Evolutionary conservation across 108 stramenopile species (phyloP).

Genomic region (Skeletonema costatum): DNA sequence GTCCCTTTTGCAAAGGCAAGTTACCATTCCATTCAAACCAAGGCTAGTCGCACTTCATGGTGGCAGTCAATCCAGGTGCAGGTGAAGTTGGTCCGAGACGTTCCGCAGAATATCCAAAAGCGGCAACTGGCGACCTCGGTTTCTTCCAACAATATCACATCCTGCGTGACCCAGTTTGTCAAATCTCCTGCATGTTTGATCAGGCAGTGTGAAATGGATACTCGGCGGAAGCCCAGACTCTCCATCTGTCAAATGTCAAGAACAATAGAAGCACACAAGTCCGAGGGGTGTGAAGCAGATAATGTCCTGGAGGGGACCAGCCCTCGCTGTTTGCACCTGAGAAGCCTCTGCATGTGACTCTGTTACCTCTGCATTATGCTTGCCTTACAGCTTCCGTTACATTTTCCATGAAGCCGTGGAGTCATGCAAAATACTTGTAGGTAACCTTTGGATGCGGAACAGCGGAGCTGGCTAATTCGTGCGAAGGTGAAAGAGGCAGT

Average conservation of each 20-base stretch:
- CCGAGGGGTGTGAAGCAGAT: conserved; percentile 69
- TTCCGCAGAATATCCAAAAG: conserved; percentile 42
- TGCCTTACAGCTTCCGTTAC: no score
- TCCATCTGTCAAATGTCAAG: background rate
- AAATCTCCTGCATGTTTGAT: conserved; percentile 64
- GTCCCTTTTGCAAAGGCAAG: conserved; percentile 49
- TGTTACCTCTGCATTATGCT: no score
- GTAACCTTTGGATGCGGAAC: no score
- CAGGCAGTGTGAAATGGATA: background rate
- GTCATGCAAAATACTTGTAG: no score
- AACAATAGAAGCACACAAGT: background rate
- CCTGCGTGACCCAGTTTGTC: conserved; percentile 52
- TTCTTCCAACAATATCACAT: conserved; percentile 58
- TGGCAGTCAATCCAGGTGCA: no score
- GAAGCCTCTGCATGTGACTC: no score
- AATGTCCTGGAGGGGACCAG: no score
- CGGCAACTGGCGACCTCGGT: conserved; percentile 27
- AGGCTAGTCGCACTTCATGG: no score
- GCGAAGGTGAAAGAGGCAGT: no score
- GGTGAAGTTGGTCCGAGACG: conserved; percentile 52
- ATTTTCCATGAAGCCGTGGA: no score
- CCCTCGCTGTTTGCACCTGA: no score
- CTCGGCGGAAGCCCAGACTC: background rate
- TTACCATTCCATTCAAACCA: conserved; percentile 64
- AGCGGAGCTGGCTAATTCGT: no score